Evolutionary conservation across 352 stramenopile genomes (phyloP), one percentile per base, ranked within the genome.

Genomic region (Proteromonas lacertae): DNA sequence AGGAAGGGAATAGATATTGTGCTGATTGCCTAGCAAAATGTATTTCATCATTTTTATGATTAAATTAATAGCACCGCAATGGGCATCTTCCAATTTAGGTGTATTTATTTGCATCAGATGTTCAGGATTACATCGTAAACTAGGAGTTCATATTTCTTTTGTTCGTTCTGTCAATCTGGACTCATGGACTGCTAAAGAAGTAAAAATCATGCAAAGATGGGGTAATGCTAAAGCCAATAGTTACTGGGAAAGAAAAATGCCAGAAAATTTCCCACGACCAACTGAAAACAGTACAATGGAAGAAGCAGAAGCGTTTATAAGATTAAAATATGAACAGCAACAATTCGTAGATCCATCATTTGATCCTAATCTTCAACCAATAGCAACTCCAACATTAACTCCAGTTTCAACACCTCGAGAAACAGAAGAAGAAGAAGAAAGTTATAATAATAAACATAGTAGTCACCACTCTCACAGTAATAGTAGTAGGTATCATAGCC

Each of bases 21-120:
- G n/a, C n/a, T n/a, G n/a, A n/a, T n/a, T n/a, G n/a, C n/a, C n/a
- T n/a, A n/a, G n/a, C n/a, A n/a, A n/a, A n/a, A n/a, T n/a, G n/a
- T n/a, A n/a, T n/a, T n/a, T n/a, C n/a, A n/a, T n/a, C n/a, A n/a
- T n/a, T n/a, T n/a, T n/a, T n/a, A n/a, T n/a, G n/a, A n/a, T n/a
- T n/a, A n/a, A n/a, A n/a, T 22, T 20, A 31, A 18, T 26, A 57
- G 49, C 52, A 37, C 58, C 58, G 12, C 52, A 52, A 20, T 90
- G 74, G 74, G 74, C 73, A 29, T 70, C 62, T 0, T 68, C 82
- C 30, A 77, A 64, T 2, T 68, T 84, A 42, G 74, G 73, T 29
- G 53, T 69, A 41, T 83, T 86, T 43, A 84, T 90, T 29, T 90
- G 74, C 55, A 77, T 81, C 21, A 60, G 81, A 38, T 90, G 74